phyloP scores from a whole-genome alignment of 2,329 filamentous ascomycete species.

The Fulvia fulva region DNA sequence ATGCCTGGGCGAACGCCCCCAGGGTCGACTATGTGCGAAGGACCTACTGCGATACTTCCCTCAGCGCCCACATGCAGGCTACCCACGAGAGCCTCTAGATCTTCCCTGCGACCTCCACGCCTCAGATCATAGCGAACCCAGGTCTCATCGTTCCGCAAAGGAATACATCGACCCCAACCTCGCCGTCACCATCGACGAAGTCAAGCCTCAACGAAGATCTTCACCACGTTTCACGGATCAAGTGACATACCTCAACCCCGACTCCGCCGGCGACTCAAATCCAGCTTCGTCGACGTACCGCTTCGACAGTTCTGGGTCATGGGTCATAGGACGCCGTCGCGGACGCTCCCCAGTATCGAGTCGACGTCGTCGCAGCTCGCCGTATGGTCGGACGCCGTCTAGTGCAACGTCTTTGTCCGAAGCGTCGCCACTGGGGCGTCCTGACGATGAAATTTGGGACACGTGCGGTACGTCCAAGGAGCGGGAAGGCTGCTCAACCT shows the following conservation, averaged over 20 bases:
- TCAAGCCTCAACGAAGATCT: constrained; percentile 27
- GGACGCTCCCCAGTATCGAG: constrained; percentile 35
- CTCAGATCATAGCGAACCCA: constrained; percentile 38
- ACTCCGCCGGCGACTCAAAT: constrained; percentile 33
- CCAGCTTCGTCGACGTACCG: constrained; percentile 42
- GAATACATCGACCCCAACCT: constrained; percentile 47
- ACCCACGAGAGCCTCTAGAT: constrained; percentile 12
- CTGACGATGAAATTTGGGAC: background rate
- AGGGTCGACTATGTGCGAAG: constrained; percentile 67
- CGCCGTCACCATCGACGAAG: constrained; percentile 43
- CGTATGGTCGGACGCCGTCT: constrained; percentile 32
- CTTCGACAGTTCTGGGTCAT: constrained; percentile 43
- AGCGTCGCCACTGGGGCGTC: background rate
- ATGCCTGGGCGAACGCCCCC: constrained; percentile 72
- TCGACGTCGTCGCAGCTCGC: constrained; percentile 31
- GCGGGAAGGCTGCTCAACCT: too few species aligned
- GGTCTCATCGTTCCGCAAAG: constrained; percentile 41
- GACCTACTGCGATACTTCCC: constrained; percentile 69
- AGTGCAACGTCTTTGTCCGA: constrained; percentile 28
- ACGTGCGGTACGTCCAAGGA: background rate
- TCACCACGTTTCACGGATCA: constrained; percentile 13
- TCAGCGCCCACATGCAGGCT: constrained; percentile 9
- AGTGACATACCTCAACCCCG: constrained; percentile 31
- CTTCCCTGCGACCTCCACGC: constrained; percentile 22
- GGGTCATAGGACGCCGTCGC: constrained; percentile 35